Evolutionary conservation across 352 stramenopile species (phyloP).

Genomic region (Blastocystis sp.): DNA sequence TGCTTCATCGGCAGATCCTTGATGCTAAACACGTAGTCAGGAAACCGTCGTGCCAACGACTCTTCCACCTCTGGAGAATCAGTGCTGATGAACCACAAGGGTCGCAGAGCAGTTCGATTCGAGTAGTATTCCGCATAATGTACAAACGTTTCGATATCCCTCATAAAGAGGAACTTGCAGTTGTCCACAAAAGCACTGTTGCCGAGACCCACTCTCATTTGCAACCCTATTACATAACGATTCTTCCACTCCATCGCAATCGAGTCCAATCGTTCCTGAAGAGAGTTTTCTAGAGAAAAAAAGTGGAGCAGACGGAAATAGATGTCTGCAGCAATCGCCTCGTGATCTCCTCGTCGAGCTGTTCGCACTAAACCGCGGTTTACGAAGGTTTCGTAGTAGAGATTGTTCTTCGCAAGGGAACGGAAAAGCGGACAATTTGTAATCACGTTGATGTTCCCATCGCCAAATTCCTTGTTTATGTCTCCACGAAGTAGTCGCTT

Average conservation of each 20-base stretch:
- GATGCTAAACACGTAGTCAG: not conserved
- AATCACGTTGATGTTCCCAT: slow-evolving; percentile 52
- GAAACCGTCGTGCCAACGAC: not conserved
- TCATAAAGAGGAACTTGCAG: slow-evolving; percentile 50
- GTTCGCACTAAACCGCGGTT: slow-evolving; percentile 9
- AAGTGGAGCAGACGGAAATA: slow-evolving; percentile 39
- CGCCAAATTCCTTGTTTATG: slow-evolving; percentile 32
- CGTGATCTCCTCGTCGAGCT: slow-evolving; percentile 19
- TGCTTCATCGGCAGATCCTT: slow-evolving; percentile 18
- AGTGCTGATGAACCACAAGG: slow-evolving; percentile 36
- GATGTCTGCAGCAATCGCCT: slow-evolving; percentile 12
- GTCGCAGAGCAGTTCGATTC: not conserved
- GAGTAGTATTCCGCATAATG: slow-evolving; percentile 44
- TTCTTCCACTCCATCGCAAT: not conserved
- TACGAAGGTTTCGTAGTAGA: slow-evolving; percentile 48
- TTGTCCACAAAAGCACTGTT: slow-evolving; percentile 53
- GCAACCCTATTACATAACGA: slow-evolving; percentile 26
- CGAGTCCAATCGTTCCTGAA: not conserved
- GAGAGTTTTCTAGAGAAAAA: slow-evolving; percentile 5
- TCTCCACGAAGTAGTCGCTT: not conserved
- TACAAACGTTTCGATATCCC: slow-evolving; percentile 12
- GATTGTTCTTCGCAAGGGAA: slow-evolving; percentile 34
- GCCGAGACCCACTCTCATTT: slow-evolving; percentile 36
- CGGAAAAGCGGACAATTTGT: slow-evolving; percentile 37
- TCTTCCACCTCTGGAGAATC: slow-evolving; percentile 1